These are phyloP conservation scores for Penicillium sp. DNA, from an alignment of 2,329 filamentous ascomycete genomes.

Conservation along the genomic window DNA sequence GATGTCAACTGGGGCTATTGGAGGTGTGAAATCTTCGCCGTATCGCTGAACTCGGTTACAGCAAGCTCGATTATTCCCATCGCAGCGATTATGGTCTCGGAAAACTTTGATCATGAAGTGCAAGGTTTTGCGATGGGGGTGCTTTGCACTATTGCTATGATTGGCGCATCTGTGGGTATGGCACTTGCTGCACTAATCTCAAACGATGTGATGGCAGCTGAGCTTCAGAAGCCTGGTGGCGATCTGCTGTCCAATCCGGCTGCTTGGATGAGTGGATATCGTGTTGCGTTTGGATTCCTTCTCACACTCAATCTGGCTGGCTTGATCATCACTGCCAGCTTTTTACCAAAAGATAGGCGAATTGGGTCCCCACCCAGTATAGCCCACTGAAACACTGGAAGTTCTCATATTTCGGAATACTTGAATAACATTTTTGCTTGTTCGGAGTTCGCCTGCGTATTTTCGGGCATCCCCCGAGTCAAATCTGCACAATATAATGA, in stretches of 20 bases:
- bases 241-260: not conserved
- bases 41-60: not conserved
- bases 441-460: not conserved
- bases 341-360: conserved; percentile 5
- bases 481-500: not conserved
- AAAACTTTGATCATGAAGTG: not conserved
- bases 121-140: conserved; percentile 6
- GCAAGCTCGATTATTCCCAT: conserved; percentile 1
- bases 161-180: conserved; percentile 5
- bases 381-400: not conserved
- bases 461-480: not conserved
- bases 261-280: conserved; percentile 5
- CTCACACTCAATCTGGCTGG: not conserved
- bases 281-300: conserved; percentile 7
- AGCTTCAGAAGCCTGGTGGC: not conserved
- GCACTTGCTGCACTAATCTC: conserved; percentile 3
- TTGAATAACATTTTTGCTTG: not conserved
- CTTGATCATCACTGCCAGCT: not conserved
- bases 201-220: not conserved
- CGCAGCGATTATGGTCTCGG: not conserved
- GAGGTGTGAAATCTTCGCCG: not conserved
- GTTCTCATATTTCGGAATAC: no score
- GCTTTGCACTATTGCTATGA: conserved; percentile 7
- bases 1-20: not conserved
- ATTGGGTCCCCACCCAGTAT: not conserved